A percentile compares a stretch with the other conserved stretches of the same genome.
Conservation (phyloP, 345 rosid species). For the Pseudoturritis turrita region DNA sequence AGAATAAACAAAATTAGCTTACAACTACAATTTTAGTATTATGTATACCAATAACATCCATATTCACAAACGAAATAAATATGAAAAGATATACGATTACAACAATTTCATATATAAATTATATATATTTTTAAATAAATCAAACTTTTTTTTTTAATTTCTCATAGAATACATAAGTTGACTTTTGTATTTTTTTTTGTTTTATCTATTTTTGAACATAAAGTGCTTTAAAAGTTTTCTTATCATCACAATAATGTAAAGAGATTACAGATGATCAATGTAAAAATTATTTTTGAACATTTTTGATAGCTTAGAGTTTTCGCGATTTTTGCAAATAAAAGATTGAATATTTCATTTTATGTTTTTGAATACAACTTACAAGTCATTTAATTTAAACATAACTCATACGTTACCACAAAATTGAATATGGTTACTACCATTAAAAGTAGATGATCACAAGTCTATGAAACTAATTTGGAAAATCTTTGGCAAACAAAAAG, state of each 20-base stretch:
- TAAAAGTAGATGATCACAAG: slow-evolving; percentile 6
- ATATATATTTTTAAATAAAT: too few species aligned
- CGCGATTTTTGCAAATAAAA: neutral
- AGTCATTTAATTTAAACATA: neutral
- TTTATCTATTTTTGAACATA: neutral
- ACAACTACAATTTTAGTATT: neutral
- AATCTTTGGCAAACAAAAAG: neutral
- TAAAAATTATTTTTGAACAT: neutral
- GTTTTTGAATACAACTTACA: neutral
- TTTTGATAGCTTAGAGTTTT: neutral
- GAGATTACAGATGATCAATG: too few species aligned
- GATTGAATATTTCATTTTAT: neutral
- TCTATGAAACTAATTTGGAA: neutral
- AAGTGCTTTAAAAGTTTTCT: neutral
- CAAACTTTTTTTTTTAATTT: too few species aligned
- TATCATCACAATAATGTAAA: too few species aligned
- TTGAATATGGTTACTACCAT: neutral
- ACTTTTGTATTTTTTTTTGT: too few species aligned
- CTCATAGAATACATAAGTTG: too few species aligned
- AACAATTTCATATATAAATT: too few species aligned
- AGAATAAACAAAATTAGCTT: neutral
- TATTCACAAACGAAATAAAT: neutral
- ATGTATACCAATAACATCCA: neutral
- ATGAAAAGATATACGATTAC: too few species aligned
- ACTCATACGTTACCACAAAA: slow-evolving; percentile 11